Conservation (phyloP, 2,329 filamentous ascomycete species). For the Nothophaeocryptopus gaeumannii region DNA sequence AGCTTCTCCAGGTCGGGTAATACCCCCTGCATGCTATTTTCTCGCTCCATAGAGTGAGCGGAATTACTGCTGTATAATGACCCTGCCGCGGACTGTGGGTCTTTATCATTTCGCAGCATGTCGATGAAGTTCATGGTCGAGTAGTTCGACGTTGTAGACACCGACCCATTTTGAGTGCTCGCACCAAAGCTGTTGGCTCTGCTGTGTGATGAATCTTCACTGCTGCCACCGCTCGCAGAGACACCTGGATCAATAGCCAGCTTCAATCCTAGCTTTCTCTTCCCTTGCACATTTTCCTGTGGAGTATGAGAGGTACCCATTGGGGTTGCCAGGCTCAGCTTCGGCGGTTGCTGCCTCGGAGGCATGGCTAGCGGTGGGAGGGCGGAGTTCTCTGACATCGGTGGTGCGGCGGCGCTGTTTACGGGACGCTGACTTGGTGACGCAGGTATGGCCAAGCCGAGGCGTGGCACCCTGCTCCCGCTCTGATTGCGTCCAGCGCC, state of each 20-base stretch:
- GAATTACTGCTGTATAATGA: slow-evolving; percentile 60
- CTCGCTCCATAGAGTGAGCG: slow-evolving; percentile 66
- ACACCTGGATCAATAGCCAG: slow-evolving; percentile 52
- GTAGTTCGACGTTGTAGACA: slow-evolving; percentile 83
- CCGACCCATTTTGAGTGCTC: slow-evolving; percentile 70
- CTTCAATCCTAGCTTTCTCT: slow-evolving; percentile 39
- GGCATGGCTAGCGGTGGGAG: slow-evolving; percentile 35
- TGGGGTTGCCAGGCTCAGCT: slow-evolving; percentile 80
- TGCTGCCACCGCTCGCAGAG: slow-evolving; percentile 71
- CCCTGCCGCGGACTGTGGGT: slow-evolving; percentile 84
- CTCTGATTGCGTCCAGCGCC: slow-evolving; percentile 54
- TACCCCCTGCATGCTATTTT: slow-evolving; percentile 74
- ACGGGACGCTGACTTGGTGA: slow-evolving; percentile 80
- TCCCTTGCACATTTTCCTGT: slow-evolving; percentile 45
- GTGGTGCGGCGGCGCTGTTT: slow-evolving; percentile 38
- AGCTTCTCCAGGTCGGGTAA: slow-evolving; percentile 76
- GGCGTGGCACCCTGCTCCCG: slow-evolving; percentile 56
- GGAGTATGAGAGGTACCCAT: slow-evolving; percentile 75
- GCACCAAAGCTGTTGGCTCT: slow-evolving; percentile 83
- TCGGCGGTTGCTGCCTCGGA: slow-evolving; percentile 66
- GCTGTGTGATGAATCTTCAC: slow-evolving; percentile 71
- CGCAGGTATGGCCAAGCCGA: slow-evolving; percentile 86
- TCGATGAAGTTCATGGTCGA: slow-evolving; percentile 81
- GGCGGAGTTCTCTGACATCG: slow-evolving; percentile 35
- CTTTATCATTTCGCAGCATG: slow-evolving; percentile 59